phyloP scores from a whole-genome alignment of 1,284 basidiomycete genomes.

The Inonotus hispidus region DNA sequence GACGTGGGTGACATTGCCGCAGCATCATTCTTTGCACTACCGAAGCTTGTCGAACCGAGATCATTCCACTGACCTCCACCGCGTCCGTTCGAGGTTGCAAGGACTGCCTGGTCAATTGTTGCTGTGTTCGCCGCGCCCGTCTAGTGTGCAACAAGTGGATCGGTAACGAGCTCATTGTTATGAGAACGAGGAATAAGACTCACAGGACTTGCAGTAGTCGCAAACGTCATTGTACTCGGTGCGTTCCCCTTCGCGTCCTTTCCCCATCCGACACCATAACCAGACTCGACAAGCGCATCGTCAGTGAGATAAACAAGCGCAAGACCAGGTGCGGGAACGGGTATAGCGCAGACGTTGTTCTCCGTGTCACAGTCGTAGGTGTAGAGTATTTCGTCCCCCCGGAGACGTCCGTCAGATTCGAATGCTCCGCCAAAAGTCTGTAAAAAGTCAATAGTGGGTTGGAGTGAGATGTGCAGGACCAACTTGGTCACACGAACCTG shows the following conservation, averaged over 20 bases:
- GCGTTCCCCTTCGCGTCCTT: no score
- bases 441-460: neutral
- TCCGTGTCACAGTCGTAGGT: slow-evolving; percentile 31
- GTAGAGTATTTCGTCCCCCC: slow-evolving; percentile 29
- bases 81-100: slow-evolving; percentile 21
- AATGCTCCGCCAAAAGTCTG: slow-evolving; percentile 67
- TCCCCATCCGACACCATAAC: neutral
- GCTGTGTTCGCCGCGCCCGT: slow-evolving; percentile 19
- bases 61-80: slow-evolving; percentile 17
- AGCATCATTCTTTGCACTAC: slow-evolving; percentile 21
- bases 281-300: slow-evolving; percentile 27
- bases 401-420: slow-evolving; percentile 45
- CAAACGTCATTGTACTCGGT: slow-evolving; percentile 26
- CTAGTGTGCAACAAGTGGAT: neutral
- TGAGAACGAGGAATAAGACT: neutral
- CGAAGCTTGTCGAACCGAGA: slow-evolving; percentile 20
- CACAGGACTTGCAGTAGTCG: slow-evolving; percentile 16
- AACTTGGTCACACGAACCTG: slow-evolving; percentile 35
- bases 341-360: slow-evolving; percentile 32
- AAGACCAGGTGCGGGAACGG: slow-evolving; percentile 36
- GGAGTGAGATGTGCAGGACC: neutral
- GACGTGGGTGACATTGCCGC: no score
- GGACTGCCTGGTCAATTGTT: slow-evolving; percentile 18
- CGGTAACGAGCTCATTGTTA: neutral
- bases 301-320: slow-evolving; percentile 39